Evolutionary conservation across 2,329 filamentous ascomycete species (phyloP).

Genomic region (Penicillium sp.): DNA sequence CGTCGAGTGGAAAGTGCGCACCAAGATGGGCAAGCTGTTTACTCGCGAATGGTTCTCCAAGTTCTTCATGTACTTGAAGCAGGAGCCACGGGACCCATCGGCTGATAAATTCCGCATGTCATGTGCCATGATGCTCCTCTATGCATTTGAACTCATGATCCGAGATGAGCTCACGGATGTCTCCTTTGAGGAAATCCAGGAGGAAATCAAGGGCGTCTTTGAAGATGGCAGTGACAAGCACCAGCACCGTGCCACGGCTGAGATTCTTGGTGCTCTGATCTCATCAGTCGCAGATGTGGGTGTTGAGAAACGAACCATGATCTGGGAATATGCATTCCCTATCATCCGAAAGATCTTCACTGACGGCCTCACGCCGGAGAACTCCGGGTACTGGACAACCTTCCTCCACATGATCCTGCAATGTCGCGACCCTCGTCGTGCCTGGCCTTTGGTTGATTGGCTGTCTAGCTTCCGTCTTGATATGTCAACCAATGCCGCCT

Average conservation of each 20-base stretch:
- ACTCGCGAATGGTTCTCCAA: conserved; percentile 82
- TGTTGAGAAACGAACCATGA: conserved; percentile 68
- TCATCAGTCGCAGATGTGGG: conserved; percentile 78
- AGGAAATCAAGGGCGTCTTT: conserved; percentile 74
- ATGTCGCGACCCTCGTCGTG: conserved; percentile 83
- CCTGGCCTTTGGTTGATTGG: conserved; percentile 81
- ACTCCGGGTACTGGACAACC: conserved; percentile 90
- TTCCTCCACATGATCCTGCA: conserved; percentile 89
- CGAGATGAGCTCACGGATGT: conserved; percentile 70
- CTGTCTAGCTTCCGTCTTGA: conserved; percentile 85
- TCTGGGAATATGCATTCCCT: conserved; percentile 90
- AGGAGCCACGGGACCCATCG: conserved; percentile 81
- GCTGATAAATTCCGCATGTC: conserved; percentile 88
- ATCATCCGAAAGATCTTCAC: conserved; percentile 82
- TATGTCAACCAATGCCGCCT: conserved; percentile 92
- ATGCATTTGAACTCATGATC: conserved; percentile 87
- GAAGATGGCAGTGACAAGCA: conserved; percentile 96
- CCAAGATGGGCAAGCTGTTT: conserved; percentile 77
- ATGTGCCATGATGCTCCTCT: conserved; percentile 81
- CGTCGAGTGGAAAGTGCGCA: conserved; percentile 70
- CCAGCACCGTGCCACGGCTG: conserved; percentile 91
- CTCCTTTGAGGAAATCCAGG: conserved; percentile 84
- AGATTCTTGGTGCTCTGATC: conserved; percentile 86
- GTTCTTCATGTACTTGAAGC: conserved; percentile 92
- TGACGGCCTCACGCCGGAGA: conserved; percentile 93